Conservation (phyloP, 192 early-diverging fungal genomes). For the Helicostylum pulchrum region DNA sequence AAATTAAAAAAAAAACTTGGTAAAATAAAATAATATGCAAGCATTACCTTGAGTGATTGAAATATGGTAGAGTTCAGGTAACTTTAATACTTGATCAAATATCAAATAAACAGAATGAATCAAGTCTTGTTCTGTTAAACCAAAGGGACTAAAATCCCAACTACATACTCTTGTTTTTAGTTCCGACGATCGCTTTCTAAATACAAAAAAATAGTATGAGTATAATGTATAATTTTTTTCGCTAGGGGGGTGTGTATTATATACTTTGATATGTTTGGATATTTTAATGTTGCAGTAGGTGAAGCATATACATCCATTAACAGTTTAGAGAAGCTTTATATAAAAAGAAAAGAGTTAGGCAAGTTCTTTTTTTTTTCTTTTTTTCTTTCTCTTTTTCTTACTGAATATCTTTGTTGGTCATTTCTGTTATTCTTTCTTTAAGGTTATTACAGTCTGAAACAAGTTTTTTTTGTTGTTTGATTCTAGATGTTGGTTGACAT, state of each 20-base stretch:
- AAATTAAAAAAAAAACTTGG: background rate
- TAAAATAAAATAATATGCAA: background rate
- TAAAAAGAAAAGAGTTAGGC: background rate
- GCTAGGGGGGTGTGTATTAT: background rate
- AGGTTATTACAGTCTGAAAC: too few species aligned
- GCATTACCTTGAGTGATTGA: constrained; percentile 48
- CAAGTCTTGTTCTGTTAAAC: constrained; percentile 57
- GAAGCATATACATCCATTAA: constrained; percentile 5
- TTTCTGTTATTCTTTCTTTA: constrained; percentile 1
- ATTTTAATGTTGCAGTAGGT: background rate
- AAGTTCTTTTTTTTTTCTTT: background rate
- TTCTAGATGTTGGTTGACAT: background rate
- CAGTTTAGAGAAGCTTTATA: constrained; percentile 1
- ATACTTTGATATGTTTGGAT: too few species aligned
- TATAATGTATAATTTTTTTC: background rate
- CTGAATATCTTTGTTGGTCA: constrained; percentile 5
- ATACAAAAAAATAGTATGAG: background rate
- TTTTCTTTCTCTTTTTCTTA: constrained; percentile 2
- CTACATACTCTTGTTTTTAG: constrained; percentile 43
- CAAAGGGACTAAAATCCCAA: constrained; percentile 74
- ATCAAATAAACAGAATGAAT: constrained; percentile 66
- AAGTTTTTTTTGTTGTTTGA: too few species aligned
- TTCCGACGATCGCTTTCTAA: constrained; percentile 5
- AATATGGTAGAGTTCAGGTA: constrained; percentile 54
- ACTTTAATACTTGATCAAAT: constrained; percentile 61